Base-by-base conservation (phyloP, 2,329 filamentous ascomycete species). In the Bretziella fagacearum region DNA sequence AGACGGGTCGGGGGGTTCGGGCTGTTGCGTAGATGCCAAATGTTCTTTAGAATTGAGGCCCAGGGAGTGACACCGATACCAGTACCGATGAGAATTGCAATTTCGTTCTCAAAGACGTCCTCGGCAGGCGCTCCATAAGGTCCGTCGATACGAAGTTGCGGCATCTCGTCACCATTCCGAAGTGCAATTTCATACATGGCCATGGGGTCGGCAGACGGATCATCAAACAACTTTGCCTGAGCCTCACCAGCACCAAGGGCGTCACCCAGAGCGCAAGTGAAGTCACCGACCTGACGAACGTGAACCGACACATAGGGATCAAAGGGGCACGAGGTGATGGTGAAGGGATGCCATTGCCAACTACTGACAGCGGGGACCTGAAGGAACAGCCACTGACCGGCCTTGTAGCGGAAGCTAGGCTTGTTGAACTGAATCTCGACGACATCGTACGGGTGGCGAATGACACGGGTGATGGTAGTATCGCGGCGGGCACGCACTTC, bases 101-200 rank as follows among this genome's bases (percentile, higher is more conserved):
- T 79, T 63, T 84, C 80, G 60, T 84, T 84, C 56, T 84, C 75
- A 59, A 93, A 93, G 27, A 93, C 85, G 54, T 93, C 85, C 65
- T 93, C 85, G n/a, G 85, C 85, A 1, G 85, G 85, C 0, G 85
- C 85, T 60, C 85, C 85, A 57, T 93, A 93, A 1, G 85, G 85
- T 1, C 85, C 85, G 54, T 93, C 85, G 54, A 93, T 82, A 45
- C 82, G 79, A 44, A 93, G 71, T 1, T 64, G 63, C 3, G 85
- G 85, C 84, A 93, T 91, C 56, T 77, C 72, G 59, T 89, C 80
- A 23, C 84, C 84, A 57, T 87, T 84, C 60, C 83, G 75, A 6
- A 93, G 73, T 8, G 84, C 84, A 22, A 93, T 81, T 62, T 93
- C 85, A 69, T 91, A 93, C 80, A 93, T 89, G 47, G 84, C 84